These are phyloP conservation scores for barley (Hordeum vulgare) DNA, from an alignment of 176 grass and related monocot species.

Conservation along the genomic window MorexV3_pseudomolecules_assembly NC_058520.1:559233054-559233553, in stretches of 20 bases:
- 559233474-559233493: neutral
- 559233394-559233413: neutral
- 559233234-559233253: constrained; percentile 39
- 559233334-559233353: neutral
- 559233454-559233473: neutral
- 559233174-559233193: neutral
- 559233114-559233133: neutral
- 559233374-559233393: neutral
- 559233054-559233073: constrained; percentile 21
- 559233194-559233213: neutral
- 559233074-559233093: neutral
- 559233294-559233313: neutral
- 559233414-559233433: too few relatives aligned
- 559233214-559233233: neutral
- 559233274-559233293: neutral
- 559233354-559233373: neutral
- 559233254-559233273: neutral
- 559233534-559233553: neutral
- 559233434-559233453: neutral
- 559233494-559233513: neutral
- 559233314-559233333: neutral
- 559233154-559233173: neutral
- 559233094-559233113: constrained; percentile 43
- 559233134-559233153: neutral
- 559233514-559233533: neutral